These are phyloP conservation scores for Populus hybrid DNA, from an alignment of 441 rosid species.

Conservation along the genomic window DNA sequence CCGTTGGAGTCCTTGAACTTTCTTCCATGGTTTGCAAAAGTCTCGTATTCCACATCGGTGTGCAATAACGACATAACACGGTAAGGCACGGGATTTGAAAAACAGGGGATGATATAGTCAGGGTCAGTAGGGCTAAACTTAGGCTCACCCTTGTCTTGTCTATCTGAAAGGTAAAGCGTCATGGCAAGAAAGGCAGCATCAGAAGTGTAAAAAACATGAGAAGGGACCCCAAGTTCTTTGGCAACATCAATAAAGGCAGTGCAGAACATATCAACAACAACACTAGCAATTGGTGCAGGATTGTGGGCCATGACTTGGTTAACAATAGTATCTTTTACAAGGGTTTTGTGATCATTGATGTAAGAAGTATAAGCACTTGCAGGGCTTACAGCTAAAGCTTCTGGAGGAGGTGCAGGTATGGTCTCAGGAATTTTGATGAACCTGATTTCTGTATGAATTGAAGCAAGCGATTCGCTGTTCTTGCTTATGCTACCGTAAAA, in stretches of 20 bases:
- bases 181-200: constrained; percentile 36
- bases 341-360: constrained; percentile 12
- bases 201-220: constrained; percentile 36
- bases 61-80: constrained; percentile 29
- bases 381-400: background rate
- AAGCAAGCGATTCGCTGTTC: background rate
- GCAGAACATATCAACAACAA: constrained; percentile 50
- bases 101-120: background rate
- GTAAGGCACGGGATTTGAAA: constrained; percentile 33
- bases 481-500: background rate
- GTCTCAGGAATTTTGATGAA: constrained; percentile 1
- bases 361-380: background rate
- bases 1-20: no score
- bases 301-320: background rate
- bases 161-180: constrained; percentile 7
- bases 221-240: background rate
- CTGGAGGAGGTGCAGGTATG: background rate
- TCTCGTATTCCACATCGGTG: constrained; percentile 7
- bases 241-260: background rate
- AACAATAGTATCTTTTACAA: constrained; percentile 11
- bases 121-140: constrained; percentile 22
- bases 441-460: background rate
- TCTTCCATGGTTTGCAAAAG: background rate
- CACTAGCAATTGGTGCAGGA: constrained; percentile 31
- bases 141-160: background rate